A percentile compares a stretch with the other conserved stretches of the same genome.
These are phyloP conservation scores for Sarocladium strictum DNA, from an alignment of 2,329 filamentous ascomycete genomes.

Conservation along the genomic window DNA sequence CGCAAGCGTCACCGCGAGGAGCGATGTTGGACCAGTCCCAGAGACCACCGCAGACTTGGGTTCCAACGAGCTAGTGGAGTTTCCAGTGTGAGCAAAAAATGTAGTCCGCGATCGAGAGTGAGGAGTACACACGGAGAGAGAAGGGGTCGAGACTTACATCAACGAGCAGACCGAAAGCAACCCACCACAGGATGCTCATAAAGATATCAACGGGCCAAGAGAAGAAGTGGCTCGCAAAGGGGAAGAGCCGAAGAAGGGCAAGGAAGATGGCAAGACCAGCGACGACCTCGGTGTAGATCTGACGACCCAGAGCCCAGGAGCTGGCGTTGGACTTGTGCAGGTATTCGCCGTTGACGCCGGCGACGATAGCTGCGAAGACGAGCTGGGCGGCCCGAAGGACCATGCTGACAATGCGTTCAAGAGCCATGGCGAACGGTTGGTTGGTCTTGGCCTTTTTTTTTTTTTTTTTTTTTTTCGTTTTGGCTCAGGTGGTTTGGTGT, in stretches of 20 bases:
- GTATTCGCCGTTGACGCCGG: slow-evolving; percentile 62
- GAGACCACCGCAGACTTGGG: slow-evolving; percentile 45
- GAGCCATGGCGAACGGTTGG: slow-evolving; percentile 24
- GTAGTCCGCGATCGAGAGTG: background rate
- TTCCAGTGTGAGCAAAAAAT: slow-evolving; percentile 11
- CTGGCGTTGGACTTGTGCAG: slow-evolving; percentile 44
- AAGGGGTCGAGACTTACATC: slow-evolving; percentile 37
- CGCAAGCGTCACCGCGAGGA: slow-evolving; percentile 47
- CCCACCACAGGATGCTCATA: slow-evolving; percentile 65
- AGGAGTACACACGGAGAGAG: background rate
- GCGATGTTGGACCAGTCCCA: slow-evolving; percentile 56
- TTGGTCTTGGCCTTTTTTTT: background rate
- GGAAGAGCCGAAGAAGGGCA: slow-evolving; percentile 66
- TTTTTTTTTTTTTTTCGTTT: background rate
- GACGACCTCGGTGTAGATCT: slow-evolving; percentile 71
- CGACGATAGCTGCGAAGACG: slow-evolving; percentile 65
- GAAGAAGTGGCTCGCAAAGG: slow-evolving; percentile 60
- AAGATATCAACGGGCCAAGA: slow-evolving; percentile 67
- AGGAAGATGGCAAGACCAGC: slow-evolving; percentile 63
- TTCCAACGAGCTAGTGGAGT: slow-evolving; percentile 13
- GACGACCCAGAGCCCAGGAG: slow-evolving; percentile 52
- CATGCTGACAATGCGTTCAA: slow-evolving; percentile 34
- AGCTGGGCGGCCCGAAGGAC: slow-evolving; percentile 45
- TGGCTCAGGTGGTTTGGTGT: background rate
- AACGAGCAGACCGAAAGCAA: slow-evolving; percentile 60